Evolutionary conservation across 805 yeast genomes (phyloP), one percentile per base, ranked within the genome.

Genomic region (Candida xyloterini): DNA sequence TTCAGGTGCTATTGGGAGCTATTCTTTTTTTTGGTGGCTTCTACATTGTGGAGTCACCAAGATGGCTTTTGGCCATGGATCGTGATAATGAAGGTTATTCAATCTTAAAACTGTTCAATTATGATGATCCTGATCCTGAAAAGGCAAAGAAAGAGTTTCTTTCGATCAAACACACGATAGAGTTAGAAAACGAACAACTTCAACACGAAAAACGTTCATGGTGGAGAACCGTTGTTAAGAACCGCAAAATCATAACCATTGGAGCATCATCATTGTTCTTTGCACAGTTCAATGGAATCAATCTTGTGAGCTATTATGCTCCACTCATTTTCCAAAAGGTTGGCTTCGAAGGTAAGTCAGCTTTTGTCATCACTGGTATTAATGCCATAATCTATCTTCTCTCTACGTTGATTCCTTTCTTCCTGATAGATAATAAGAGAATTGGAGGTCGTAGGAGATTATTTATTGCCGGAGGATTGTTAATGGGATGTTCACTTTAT

Each of bases 311-410:
- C 4, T 88, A 88, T 64, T 88, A 88, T 62, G 95, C 95, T 2
- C 95, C 96, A 2, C 68, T 88, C 68, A 90, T 88, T 31, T 88
- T 88, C 60, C 95, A 88, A 58, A 81, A 84, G 50, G 95, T 95
- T 5, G 96, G 96, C 13, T 88, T 95, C 89, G 65, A 71, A 13
- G 95, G 95, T 15, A 70, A 91, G 42, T 74, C 78, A 41, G 95
- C 96, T 2, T 76, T 88, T 44, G 70, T 88, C 41, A 85, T 88
- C 87, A 85, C 96, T 0, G 96, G 96, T 14, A 71, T 87, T 45
- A 81, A 81, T 52, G 70, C 77, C 13, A 53, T 81, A 6, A 69
- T 81, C 16, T 81, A 81, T 55, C 70, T 77, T 43, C 47, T 65
- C 2, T 73, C 85, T 26, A 84, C 95, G 0, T 63, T 87, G n/a